Evolutionary conservation across 2,329 filamentous ascomycete genomes (phyloP), one percentile per base, ranked within the genome.

Genomic region (Chrysoporthe deuterocubensis): DNA sequence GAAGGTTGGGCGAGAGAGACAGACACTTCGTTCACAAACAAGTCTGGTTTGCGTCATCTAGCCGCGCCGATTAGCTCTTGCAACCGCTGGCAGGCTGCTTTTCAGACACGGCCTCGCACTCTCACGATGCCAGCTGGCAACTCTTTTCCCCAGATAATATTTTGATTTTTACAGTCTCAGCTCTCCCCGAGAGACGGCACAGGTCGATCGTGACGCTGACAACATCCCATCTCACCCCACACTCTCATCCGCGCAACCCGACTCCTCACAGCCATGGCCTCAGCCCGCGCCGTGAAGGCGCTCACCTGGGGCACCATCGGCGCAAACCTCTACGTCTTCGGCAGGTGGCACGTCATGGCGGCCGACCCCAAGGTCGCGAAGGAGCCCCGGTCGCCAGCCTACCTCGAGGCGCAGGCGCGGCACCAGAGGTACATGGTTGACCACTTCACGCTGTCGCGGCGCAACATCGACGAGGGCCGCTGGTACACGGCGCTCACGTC

Each of bases 401-500:
- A 62, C 52, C 16, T 54, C 1, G 11, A 58, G 43, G 68, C 62
- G 4, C 21, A 52, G n/a, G 8, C 3, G 3, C 57, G n/a, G 13
- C 66, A 52, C n/a, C 11, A 43, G 48, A 50, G 48, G 9, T 43
- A 71, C 62, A 71, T 74, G 69, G n/a, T n/a, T 18, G 67, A 72
- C 14, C 68, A 73, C 68, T 74, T 65, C 67, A 71, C 71, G 21
- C 63, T 75, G 44, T 71, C 64, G 37, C 63, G 50, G 6, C 59
- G 56, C 18, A 75, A 73, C 58, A 4, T 74, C 14, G 60, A 54
- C 42, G 67, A 73, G 37, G 72, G 73, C 67, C 73, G 73, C 52
- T 74, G 70, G 69, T 70, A 71, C 66, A 75, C 73, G 14, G 18
- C 73, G 26, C 34, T 75, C 48, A 72, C 73, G 11, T 62, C 65